Conservation (phyloP, 306 rosid species). For the Gastrolobium bilobum region DNA sequence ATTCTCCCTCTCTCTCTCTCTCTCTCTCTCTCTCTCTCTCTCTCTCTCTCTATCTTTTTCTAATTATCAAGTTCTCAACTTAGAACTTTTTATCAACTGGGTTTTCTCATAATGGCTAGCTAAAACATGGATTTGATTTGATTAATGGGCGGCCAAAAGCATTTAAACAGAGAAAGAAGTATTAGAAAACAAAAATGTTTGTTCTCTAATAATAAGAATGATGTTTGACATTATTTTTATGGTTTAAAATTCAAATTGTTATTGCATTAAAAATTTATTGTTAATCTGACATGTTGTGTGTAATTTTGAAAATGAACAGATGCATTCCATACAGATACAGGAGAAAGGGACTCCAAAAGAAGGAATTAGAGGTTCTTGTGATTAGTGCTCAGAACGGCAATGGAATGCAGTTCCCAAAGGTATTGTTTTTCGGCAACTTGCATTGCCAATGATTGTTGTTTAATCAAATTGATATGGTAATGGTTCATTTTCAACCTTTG, state of each 20-base stretch:
- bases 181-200: no score
- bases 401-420: conserved; percentile 81
- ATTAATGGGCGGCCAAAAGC: no score
- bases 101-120: background rate
- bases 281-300: background rate
- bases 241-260: background rate
- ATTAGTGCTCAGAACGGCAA: conserved; percentile 76
- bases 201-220: no score
- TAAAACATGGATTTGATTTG: no score
- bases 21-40: background rate
- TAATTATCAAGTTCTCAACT: no score
- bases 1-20: background rate
- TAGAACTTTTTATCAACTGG: no score
- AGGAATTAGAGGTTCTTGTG: conserved; percentile 70
- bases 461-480: no score
- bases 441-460: no score
- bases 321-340: conserved; percentile 78
- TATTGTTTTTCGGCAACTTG: conserved; percentile 31
- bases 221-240: background rate
- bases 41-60: background rate
- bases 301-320: conserved; percentile 54
- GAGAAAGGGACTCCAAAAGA: conserved; percentile 14
- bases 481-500: background rate
- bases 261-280: no score
- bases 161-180: no score